Base-by-base conservation (phyloP, 495 filamentous ascomycete species). In the Aspergillus sclerotiicarbonarius region DNA sequence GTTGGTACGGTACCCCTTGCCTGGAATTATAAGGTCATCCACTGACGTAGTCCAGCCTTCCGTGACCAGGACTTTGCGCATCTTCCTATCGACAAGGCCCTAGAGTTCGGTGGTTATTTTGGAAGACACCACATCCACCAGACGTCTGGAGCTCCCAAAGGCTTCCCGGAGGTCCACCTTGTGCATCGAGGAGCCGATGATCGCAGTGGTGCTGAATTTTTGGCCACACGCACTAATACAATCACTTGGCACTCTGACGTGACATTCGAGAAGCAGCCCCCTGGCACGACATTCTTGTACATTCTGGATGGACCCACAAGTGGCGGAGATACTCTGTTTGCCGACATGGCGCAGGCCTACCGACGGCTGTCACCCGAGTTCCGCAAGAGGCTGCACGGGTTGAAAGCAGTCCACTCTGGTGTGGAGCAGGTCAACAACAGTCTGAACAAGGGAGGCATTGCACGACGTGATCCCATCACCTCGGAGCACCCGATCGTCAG, bases 241-340 rank as follows among this genome's bases (percentile, higher is more conserved):
- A 76, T 84, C 8, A 77, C 79, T 32, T 88, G 86, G 86, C 86
- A 89, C 66, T 82, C 82, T 2, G 86, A 89, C 51, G 78, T 86
- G 18, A 81, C 82, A 8, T 87, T 84, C 54, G 85, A 88, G 62
- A 73, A 80, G 49, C 85, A 88, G 67, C 84, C 85, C 8, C 84
- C 86, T 0, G 84, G 84, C 7, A 85, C 82, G 0, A 88, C 85
- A 0, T 86, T 89, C 69, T 61, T 89, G 25, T 87, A 86, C 54
- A 62, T 82, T 4, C 77, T 88, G 9, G 84, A 87, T 37, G 77
- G 75, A 8, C 87, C 86, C 2, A 69, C 71, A 5, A 81, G 73
- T 4, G 87, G 86, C 6, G 87, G 87, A 8, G 86, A 90, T 62
- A 89, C 86, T 0, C 69, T 87, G 9, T 87, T 87, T 62, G 78